These are phyloP conservation scores for Jamesozyma hellenica DNA, from an alignment of 805 yeast species.

Conservation along the genomic window DNA sequence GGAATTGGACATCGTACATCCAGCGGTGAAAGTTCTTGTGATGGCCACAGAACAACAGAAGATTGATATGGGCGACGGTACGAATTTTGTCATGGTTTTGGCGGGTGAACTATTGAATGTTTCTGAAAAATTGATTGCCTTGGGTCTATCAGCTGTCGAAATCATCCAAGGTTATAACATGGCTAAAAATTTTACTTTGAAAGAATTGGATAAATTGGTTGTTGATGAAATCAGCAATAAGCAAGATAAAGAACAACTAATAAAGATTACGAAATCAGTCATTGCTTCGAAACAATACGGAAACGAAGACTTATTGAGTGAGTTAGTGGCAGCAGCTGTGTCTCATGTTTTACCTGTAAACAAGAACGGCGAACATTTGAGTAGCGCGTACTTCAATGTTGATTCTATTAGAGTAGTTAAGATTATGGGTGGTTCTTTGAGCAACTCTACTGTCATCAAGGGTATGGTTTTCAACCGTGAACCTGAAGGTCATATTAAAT, in stretches of 20 bases:
- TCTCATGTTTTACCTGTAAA: conserved; percentile 54
- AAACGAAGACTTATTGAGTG: conserved; percentile 64
- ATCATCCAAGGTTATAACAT: conserved; percentile 84
- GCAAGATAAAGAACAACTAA: conserved; percentile 42
- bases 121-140: conserved; percentile 71
- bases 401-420: conserved; percentile 93
- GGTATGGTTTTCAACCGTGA: conserved; percentile 98
- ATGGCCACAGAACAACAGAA: conserved; percentile 98
- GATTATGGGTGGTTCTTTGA: conserved; percentile 83
- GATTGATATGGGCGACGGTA: conserved; percentile 92
- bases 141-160: conserved; percentile 87
- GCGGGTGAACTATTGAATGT: conserved; percentile 87
- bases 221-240: conserved; percentile 45
- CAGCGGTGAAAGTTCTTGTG: conserved; percentile 89
- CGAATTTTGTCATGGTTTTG: conserved; percentile 80
- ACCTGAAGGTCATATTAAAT: conserved; percentile 86
- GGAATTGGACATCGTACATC: conserved; percentile 90
- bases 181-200: conserved; percentile 68
- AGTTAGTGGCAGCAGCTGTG: conserved; percentile 77
- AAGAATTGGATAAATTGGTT: conserved; percentile 55
- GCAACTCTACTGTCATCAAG: conserved; percentile 67
- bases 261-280: conserved; percentile 74
- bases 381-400: conserved; percentile 65
- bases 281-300: conserved; percentile 92
- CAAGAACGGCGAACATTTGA: conserved; percentile 8